Evolutionary conservation across 2,329 filamentous ascomycete genomes (phyloP).

Genomic region (Leptographium lundbergii): DNA sequence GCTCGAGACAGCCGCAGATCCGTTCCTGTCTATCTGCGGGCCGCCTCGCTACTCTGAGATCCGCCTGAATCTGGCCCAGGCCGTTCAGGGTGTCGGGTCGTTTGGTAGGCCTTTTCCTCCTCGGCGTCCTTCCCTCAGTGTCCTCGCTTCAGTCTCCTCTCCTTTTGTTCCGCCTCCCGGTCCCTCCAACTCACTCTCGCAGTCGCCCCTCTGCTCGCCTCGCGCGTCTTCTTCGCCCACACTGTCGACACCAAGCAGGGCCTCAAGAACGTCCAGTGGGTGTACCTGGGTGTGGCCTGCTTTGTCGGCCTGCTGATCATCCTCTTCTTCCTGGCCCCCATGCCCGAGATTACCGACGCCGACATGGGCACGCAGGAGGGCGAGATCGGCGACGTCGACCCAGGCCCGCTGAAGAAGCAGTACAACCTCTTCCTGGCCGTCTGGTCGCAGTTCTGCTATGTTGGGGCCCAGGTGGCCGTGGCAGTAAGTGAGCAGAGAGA

Average conservation of each 20-base stretch:
- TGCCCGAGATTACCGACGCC: conserved; percentile 43
- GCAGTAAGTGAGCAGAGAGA: conserved; percentile 20
- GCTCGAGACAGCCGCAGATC: conserved; percentile 47
- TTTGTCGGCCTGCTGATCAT: conserved; percentile 44
- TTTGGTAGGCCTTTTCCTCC: conserved; percentile 22
- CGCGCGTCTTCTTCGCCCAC: conserved; percentile 48
- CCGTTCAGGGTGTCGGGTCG: conserved; percentile 45
- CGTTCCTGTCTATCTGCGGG: conserved; percentile 39
- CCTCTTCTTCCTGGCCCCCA: conserved; percentile 43
- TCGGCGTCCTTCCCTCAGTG: too few species aligned
- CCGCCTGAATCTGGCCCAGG: conserved; percentile 45
- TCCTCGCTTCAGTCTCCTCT: background rate
- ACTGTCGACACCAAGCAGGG: conserved; percentile 33
- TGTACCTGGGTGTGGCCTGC: conserved; percentile 48
- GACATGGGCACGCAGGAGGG: conserved; percentile 44
- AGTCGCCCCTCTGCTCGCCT: conserved; percentile 44
- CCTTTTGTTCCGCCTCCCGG: background rate
- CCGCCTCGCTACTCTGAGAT: conserved; percentile 46
- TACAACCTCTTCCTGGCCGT: conserved; percentile 49
- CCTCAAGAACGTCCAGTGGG: conserved; percentile 49
- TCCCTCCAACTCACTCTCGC: background rate
- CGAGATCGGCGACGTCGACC: conserved; percentile 26
- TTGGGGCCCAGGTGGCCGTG: conserved; percentile 43
- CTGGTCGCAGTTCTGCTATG: conserved; percentile 51
- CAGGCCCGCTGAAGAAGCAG: conserved; percentile 42